Conservation (phyloP, 2,329 filamentous ascomycete genomes). For the Ophiocordyceps camponoti-leonardi region DNA sequence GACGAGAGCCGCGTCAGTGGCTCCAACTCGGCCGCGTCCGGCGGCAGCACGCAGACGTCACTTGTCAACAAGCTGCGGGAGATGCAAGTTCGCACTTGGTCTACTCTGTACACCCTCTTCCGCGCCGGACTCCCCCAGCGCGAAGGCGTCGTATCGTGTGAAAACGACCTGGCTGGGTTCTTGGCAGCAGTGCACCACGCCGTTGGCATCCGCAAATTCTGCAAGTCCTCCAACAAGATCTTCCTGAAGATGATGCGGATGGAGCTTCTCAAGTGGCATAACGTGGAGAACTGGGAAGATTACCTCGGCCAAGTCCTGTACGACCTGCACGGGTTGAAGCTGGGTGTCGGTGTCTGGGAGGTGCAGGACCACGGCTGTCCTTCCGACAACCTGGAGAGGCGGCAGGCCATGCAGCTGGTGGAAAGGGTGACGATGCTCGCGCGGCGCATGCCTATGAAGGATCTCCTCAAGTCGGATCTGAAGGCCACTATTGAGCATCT, state of each 20-base stretch:
- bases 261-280: constrained; percentile 61
- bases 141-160: constrained; percentile 44
- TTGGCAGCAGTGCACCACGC: constrained; percentile 70
- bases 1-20: constrained; percentile 59
- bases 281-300: constrained; percentile 67
- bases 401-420: constrained; percentile 64
- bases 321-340: constrained; percentile 67
- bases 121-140: constrained; percentile 59
- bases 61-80: constrained; percentile 58
- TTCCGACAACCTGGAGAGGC: constrained; percentile 59
- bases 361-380: constrained; percentile 67
- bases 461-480: constrained; percentile 78
- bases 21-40: constrained; percentile 28
- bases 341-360: constrained; percentile 48
- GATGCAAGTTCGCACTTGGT: constrained; percentile 78
- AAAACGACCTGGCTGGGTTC: constrained; percentile 62
- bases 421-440: constrained; percentile 72
- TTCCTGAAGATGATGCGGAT: constrained; percentile 81
- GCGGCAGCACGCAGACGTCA: constrained; percentile 33
- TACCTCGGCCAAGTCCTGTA: constrained; percentile 76
- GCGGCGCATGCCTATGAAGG: constrained; percentile 72
- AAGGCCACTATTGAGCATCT: constrained; percentile 86
- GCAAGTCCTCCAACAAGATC: constrained; percentile 68
- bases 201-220: constrained; percentile 68
- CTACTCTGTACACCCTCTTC: constrained; percentile 65